Base-by-base conservation (phyloP, 306 rosid species). In the Boehmeria nivea region DNA sequence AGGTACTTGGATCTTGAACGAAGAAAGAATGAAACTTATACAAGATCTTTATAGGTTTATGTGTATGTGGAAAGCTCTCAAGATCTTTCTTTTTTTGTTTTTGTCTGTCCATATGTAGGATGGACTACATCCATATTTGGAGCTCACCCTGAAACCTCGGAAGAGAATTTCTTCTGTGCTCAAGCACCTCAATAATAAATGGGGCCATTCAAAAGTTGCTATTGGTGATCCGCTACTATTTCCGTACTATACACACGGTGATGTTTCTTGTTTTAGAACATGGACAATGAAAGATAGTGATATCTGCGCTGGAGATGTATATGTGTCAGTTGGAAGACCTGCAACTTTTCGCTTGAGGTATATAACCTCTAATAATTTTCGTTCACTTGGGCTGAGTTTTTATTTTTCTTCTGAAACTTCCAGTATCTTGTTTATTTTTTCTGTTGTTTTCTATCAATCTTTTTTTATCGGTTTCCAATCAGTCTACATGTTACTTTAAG, bases 131-230 rank as follows among this genome's bases (percentile, higher is more conserved):
- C 96, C 98, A 5, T 65, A 78, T 64, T 69, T 91, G 76, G 96
- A 91, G 64, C 96, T 91, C 66, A 80, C 75, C 25, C 81, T 91
- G 49, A 79, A 72, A 45, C 77, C 79, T 43, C 70, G 65, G 54
- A 87, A 91, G 82, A 91, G 83, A 78, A 87, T 91, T 19, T 80
- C 93, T 62, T 84, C 96, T 37, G 87, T 91, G 38, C 66, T 91
- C 31, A 76, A 72, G 73, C 98, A 78, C 74, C 72, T 91, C 44
- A 76, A 65, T 51, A 69, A 66, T 54, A 91, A 91, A 82, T 91
- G 96, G 98, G 98, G 82, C 34, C 61, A 76, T 60, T 82, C 87
- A 60, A 72, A 68, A 12, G 48, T 72, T 57, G 89, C 85, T 66
- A 34, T 67, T 40, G 87, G 94, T 57, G 79, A 76, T 68, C 95